Evolutionary conservation across 371 early-diverging fungal species (phyloP), one percentile per base, ranked within the genome.

Genomic region (Lichtheimia ornata): DNA sequence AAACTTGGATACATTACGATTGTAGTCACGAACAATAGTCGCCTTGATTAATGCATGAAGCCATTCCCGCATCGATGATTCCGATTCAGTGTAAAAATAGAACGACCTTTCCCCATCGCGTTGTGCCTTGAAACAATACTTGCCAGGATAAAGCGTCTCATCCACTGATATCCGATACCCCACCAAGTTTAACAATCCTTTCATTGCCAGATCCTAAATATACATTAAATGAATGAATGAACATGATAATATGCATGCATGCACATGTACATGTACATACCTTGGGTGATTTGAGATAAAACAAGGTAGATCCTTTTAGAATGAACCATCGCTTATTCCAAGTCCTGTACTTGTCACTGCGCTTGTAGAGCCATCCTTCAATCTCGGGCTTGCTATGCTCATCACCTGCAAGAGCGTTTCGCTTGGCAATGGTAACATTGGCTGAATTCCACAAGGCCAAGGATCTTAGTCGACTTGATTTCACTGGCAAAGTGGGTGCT

Each of bases 271-370:
- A n/a, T n/a, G n/a, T 24, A 51, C 50, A 44, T 62, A 71, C 74
- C 62, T 71, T 84, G 35, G 83, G 84, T 17, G 75, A 76, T 55
- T 87, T 86, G 56, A 86, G 84, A 55, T 85, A 85, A 59, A 79
- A 84, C n/a, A 89, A 69, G 20, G 83, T 76, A 0, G 73, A 66
- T 0, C 84, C 84, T 64, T 87, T 87, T 27, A 89, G 72, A 53
- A 86, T 83, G 68, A 84, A 89, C 84, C 83, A 89, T 4, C 88
- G 76, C 30, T 74, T 77, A 63, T 87, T 88, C 87, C 87, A 89
- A 9, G 79, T 81, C 41, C 80, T 82, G 68, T 85, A 87, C 41
- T 82, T 82, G 50, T 83, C 85, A 1, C 86, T 82, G 63, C 85
- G 85, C 62, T 88, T 88, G 66, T 83, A 82, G 18, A 89, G 70